Evolutionary conservation across 495 filamentous ascomycete genomes (phyloP).

Genomic region (Lophium mytilinum): DNA sequence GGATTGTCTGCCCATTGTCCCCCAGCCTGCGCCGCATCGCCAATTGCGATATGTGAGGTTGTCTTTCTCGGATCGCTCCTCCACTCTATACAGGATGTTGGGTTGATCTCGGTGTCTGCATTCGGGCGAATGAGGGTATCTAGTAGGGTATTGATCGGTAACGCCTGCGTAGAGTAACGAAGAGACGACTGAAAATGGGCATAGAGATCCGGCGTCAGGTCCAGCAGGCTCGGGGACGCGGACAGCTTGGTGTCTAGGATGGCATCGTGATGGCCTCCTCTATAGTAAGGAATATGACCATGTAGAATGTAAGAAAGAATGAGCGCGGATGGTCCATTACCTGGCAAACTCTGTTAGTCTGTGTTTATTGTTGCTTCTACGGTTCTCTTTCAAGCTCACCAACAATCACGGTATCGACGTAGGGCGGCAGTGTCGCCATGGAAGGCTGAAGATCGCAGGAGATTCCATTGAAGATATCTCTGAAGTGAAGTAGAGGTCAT

Average conservation of each 20-base stretch:
- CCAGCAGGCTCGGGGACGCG: constrained; percentile 37
- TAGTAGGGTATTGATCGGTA: constrained; percentile 56
- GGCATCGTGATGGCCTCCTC: constrained; percentile 52
- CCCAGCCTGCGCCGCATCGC: constrained; percentile 45
- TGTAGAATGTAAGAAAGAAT: constrained; percentile 62
- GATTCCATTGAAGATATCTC: constrained; percentile 12
- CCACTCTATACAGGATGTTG: constrained; percentile 51
- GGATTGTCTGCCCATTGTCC: constrained; percentile 60
- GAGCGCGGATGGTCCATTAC: constrained; percentile 59
- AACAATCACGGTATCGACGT: constrained; percentile 36
- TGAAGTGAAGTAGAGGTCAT: neutral
- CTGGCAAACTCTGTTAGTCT: constrained; percentile 23
- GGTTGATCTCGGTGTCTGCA: constrained; percentile 49
- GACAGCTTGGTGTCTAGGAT: constrained; percentile 50
- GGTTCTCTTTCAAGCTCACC: too few species aligned
- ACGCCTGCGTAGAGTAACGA: constrained; percentile 57
- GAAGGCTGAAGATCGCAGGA: constrained; percentile 13
- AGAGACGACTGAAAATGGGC: constrained; percentile 56
- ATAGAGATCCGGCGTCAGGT: constrained; percentile 40
- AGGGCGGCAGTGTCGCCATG: constrained; percentile 24
- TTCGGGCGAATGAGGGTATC: constrained; percentile 60
- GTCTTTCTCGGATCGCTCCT: constrained; percentile 42
- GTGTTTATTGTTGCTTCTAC: neutral
- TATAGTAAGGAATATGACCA: constrained; percentile 55
- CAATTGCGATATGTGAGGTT: constrained; percentile 53